A percentile compares a stretch with the other conserved stretches of the same genome.
Conservation (phyloP, 768 basidiomycete genomes). For the Calvatia gigantea region DNA sequence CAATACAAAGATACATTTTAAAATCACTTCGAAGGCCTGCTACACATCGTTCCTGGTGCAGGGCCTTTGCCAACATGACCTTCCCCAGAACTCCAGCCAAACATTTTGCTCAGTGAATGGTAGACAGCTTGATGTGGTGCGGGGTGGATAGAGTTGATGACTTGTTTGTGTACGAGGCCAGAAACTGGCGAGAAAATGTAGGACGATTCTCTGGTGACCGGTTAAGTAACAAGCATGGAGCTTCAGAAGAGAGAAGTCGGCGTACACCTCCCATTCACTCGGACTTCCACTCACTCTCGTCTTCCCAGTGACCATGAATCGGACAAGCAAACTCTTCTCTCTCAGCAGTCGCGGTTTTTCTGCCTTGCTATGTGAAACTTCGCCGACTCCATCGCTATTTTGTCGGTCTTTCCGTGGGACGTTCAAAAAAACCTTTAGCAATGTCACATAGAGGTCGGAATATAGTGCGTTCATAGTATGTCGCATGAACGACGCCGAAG, state of each 20-base stretch:
- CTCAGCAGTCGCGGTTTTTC: conserved; percentile 31
- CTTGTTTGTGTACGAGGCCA: conserved; percentile 62
- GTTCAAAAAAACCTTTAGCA: conserved; percentile 46
- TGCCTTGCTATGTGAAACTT: not conserved
- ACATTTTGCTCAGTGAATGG: conserved; percentile 45
- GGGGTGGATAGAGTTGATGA: conserved; percentile 73
- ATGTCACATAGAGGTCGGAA: conserved; percentile 54
- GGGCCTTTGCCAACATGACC: not conserved
- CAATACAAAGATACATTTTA: not conserved
- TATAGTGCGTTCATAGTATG: conserved; percentile 77
- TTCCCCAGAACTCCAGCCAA: conserved; percentile 24
- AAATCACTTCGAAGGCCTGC: not conserved
- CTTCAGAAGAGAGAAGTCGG: not conserved
- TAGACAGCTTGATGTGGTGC: conserved; percentile 72
- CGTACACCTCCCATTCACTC: conserved; percentile 76
- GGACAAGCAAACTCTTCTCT: conserved; percentile 57
- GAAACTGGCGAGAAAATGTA: conserved; percentile 69
- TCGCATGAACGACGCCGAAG: conserved; percentile 64
- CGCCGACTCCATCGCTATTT: not conserved
- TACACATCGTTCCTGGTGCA: conserved; percentile 7
- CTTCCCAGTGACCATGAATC: conserved; percentile 51
- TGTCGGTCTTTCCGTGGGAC: conserved; percentile 17
- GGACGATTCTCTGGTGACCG: conserved; percentile 55
- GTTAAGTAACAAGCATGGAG: not conserved
- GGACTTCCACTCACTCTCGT: conserved; percentile 59